Evolutionary conservation across 176 grass and related monocot genomes (phyloP).

Genomic region (Eleusine indica): DNA sequence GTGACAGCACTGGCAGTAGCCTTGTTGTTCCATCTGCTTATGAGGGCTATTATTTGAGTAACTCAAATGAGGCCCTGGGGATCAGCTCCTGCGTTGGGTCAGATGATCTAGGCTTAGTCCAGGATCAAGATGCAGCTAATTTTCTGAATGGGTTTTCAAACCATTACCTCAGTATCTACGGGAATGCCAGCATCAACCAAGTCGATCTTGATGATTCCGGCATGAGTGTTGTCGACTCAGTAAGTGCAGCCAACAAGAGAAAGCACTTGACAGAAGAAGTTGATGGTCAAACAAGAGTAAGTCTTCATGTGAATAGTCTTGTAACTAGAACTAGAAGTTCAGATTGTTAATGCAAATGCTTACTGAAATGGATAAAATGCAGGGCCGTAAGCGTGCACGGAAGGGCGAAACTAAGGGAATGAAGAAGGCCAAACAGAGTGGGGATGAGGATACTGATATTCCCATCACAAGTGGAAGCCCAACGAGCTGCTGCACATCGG

Average conservation of each 20-base stretch:
- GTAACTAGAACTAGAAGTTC: neutral
- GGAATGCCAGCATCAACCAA: conserved; percentile 21
- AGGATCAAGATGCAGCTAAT: conserved; percentile 35
- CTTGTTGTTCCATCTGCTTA: conserved; percentile 40
- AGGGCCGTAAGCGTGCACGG: conserved; percentile 47
- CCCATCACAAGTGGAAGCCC: conserved; percentile 26
- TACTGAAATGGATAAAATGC: conserved; percentile 22
- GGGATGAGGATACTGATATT: conserved; percentile 33
- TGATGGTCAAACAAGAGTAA: conserved; percentile 47
- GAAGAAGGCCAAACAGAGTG: conserved; percentile 42
- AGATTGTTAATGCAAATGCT: neutral
- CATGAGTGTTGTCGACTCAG: conserved; percentile 2
- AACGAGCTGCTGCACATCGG: conserved; percentile 58
- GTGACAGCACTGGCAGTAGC: conserved; percentile 30
- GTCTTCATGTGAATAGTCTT: neutral
- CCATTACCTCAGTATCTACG: neutral
- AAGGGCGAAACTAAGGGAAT: conserved; percentile 48
- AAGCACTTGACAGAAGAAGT: conserved; percentile 30
- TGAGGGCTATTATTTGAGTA: conserved; percentile 48
- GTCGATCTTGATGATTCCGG: conserved; percentile 27
- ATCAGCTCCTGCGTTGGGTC: conserved; percentile 18
- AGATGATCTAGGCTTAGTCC: conserved; percentile 34
- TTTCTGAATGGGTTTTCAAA: conserved; percentile 31
- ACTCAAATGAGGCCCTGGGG: conserved; percentile 47
- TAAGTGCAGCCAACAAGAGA: conserved; percentile 44